phyloP scores from a whole-genome alignment of 1,284 basidiomycete species.

The Rhodotorula sp. region DNA sequence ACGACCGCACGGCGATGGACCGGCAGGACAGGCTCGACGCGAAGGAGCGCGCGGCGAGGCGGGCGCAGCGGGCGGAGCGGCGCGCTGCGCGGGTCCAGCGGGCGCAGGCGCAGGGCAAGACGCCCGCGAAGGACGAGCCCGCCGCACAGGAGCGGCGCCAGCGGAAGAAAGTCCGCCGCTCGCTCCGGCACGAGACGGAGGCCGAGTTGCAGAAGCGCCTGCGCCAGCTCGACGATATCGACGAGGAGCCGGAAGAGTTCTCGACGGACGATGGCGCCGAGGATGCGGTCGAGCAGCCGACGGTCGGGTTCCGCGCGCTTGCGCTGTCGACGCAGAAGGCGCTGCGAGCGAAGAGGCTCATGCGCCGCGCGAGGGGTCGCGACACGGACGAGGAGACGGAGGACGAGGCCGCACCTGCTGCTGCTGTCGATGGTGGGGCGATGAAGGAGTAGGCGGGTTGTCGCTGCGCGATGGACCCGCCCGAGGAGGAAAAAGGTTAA shows the following conservation, averaged over 20 bases:
- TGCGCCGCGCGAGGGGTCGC: not conserved
- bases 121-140: not conserved
- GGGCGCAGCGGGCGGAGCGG: not conserved
- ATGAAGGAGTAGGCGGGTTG: no score
- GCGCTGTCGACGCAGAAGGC: not conserved
- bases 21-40: not conserved
- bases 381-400: not conserved
- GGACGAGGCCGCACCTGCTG: not conserved
- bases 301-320: slow-evolving; percentile 1
- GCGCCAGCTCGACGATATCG: not conserved
- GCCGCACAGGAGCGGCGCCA: not conserved
- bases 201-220: not conserved
- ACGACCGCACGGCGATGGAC: not conserved
- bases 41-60: no score
- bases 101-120: not conserved
- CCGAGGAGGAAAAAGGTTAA: no score
- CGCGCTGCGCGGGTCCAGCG: not conserved
- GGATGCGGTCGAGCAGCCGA: not conserved
- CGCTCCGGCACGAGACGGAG: not conserved
- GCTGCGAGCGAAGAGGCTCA: not conserved
- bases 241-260: not conserved
- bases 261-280: not conserved
- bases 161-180: not conserved
- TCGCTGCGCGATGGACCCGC: no score
- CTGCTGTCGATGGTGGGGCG: not conserved